Evolutionary conservation across 192 early-diverging fungal genomes (phyloP).

Genomic region (Radiomyces spectabilis): DNA sequence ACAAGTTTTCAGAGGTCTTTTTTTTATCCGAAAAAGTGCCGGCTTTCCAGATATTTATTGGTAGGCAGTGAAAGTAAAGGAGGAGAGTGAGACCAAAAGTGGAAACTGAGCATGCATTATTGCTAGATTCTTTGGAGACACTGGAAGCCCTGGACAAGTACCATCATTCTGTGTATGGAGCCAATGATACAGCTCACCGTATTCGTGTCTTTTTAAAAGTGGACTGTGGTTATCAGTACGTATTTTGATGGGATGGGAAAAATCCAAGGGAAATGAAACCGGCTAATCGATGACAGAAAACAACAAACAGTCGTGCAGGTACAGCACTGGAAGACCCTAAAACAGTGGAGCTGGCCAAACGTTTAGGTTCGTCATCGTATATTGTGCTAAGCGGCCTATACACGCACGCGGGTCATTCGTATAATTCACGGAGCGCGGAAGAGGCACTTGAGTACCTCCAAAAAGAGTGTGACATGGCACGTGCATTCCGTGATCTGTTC

Average conservation of each 20-base stretch:
- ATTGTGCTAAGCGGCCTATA: slow-evolving; percentile 20
- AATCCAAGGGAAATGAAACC: neutral
- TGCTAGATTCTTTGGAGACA: slow-evolving; percentile 20
- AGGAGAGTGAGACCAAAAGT: neutral
- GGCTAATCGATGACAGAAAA: neutral
- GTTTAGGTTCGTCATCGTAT: slow-evolving; percentile 8
- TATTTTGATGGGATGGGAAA: neutral
- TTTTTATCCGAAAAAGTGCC: slow-evolving; percentile 9
- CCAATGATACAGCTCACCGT: neutral
- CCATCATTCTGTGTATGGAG: no score
- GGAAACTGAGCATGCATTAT: no score
- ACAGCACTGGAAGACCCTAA: slow-evolving; percentile 8
- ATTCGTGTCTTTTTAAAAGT: slow-evolving; percentile 25
- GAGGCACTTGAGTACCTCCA: slow-evolving; percentile 17
- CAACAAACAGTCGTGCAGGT: slow-evolving; percentile 21
- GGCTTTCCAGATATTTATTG: slow-evolving; percentile 21
- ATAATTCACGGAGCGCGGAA: slow-evolving; percentile 2
- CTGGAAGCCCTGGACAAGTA: neutral
- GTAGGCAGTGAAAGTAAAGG: slow-evolving; percentile 1
- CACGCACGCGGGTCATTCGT: slow-evolving; percentile 26
- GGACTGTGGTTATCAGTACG: slow-evolving; percentile 26
- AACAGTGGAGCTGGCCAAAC: slow-evolving; percentile 15
- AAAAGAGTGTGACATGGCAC: slow-evolving; percentile 17
- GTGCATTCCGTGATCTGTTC: slow-evolving; percentile 11
- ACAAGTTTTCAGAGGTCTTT: slow-evolving; percentile 20